These are phyloP conservation scores for Candida khao-thaluensis DNA, from an alignment of 805 yeast species.

Conservation along the genomic window DNA sequence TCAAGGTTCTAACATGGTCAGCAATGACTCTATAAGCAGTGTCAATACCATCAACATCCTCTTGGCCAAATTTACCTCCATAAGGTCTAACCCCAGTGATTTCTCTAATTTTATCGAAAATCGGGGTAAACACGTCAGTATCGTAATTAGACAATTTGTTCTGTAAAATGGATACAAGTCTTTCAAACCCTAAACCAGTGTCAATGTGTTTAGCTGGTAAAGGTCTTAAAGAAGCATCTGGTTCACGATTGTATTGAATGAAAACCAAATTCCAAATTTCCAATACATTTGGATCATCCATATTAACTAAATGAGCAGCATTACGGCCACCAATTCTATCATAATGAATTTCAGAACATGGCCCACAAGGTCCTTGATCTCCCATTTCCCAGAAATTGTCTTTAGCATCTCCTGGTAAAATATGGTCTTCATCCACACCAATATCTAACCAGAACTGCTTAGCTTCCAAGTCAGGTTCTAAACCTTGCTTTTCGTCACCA, in stretches of 20 bases:
- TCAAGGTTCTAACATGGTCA: slow-evolving; percentile 95
- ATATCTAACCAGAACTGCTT: slow-evolving; percentile 79
- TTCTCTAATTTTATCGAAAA: slow-evolving; percentile 83
- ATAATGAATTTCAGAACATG: slow-evolving; percentile 96
- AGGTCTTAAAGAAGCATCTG: slow-evolving; percentile 73
- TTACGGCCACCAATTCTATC: slow-evolving; percentile 99
- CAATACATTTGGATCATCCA: slow-evolving; percentile 96
- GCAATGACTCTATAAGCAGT: slow-evolving; percentile 98
- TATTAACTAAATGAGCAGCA: slow-evolving; percentile 84
- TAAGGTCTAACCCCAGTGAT: slow-evolving; percentile 91
- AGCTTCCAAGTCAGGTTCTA: slow-evolving; percentile 94
- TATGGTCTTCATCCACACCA: slow-evolving; percentile 91
- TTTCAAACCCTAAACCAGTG: slow-evolving; percentile 98
- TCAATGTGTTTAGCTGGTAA: slow-evolving; percentile 95
- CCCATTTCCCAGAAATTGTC: slow-evolving; percentile 99
- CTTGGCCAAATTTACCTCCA: slow-evolving; percentile 89
- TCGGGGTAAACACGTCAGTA: slow-evolving; percentile 92
- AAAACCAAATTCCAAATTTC: slow-evolving; percentile 98
- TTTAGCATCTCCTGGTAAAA: slow-evolving; percentile 82
- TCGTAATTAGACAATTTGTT: slow-evolving; percentile 92
- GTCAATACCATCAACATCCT: slow-evolving; percentile 91
- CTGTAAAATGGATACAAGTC: slow-evolving; percentile 92
- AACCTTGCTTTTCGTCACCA: slow-evolving; percentile 79
- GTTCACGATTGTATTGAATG: slow-evolving; percentile 94
- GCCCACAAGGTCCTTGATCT: slow-evolving; percentile 99